Base-by-base conservation (phyloP, 805 yeast species). In the Suhomyces vadensis region DNA sequence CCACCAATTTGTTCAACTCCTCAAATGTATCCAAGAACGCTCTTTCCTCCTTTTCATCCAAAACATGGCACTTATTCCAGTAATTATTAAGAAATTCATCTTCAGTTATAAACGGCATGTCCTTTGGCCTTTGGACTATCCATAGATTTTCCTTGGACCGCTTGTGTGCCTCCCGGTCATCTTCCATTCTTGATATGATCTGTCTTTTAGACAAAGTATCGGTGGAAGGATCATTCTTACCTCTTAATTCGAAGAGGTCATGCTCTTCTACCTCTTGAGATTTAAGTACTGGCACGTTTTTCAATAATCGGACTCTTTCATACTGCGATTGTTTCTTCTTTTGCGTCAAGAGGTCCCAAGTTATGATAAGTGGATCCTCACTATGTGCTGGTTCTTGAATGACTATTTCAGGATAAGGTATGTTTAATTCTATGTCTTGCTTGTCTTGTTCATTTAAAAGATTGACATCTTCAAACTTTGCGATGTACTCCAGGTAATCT, bases 101-200 rank as follows among this genome's bases (percentile, higher is more conserved):
- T 52, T 65, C 77, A 4, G 65, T 71, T 48, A 64, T 73, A 25
- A 49, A 55, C 37, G 42, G 59, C 4, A 63, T 40, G 1, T 63
- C 71, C 10, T 62, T 61, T 0, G 75, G 70, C 46, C 87, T 64
- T 24, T 72, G 74, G 0, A 85, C 81, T 7, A 82, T 75, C 96
- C 97, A 89, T 17, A 82, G 71, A 8, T 76, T 79, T 56, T 92
- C 97, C 54, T 91, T 89, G 10, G 85, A 78, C 51, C 87, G 76
- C 60, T 92, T 92, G 57, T 88, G 90, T 36, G 96, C 72, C 60
- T 92, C 99, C 53, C 99, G 72, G 60, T 92, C 98, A 49, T 85
- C 91, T 60, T 92, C 97, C 83, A 92, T 89, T 47, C 98, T 70
- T 27, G 79, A 75, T 13, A 89, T 60, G 13, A 87, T 81, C 52